Evolutionary conservation across 129 eudicot genomes (phyloP).

Genomic region (Saposhnikovia divaricata): DNA sequence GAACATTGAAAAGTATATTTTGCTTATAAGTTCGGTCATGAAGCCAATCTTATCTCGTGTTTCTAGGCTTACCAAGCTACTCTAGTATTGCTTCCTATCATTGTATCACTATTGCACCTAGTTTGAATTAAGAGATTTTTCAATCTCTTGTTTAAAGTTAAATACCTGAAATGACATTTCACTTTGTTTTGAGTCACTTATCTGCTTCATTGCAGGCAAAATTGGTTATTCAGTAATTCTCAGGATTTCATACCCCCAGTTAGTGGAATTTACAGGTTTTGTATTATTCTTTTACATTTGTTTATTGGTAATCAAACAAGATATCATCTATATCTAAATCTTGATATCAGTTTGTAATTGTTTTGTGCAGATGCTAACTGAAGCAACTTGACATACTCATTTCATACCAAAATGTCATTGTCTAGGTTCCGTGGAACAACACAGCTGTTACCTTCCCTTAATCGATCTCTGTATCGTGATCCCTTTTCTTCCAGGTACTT

Average conservation of each 20-base stretch:
- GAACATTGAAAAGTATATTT: no score
- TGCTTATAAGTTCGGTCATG: background rate
- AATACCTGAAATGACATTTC: background rate
- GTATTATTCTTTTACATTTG: background rate
- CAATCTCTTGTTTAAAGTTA: background rate
- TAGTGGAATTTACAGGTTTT: background rate
- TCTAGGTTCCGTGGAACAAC: constrained; percentile 40
- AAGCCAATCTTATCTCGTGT: background rate
- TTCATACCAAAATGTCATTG: constrained; percentile 33
- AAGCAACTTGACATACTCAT: constrained; percentile 1
- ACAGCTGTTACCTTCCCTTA: constrained; percentile 25
- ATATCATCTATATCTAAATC: background rate
- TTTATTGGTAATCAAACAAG: background rate
- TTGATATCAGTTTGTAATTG: background rate
- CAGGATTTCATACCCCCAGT: background rate
- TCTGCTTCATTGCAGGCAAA: background rate
- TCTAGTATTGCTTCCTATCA: no score
- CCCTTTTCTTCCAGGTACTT: constrained; percentile 32
- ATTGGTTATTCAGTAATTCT: background rate
- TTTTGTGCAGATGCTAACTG: constrained; percentile 13
- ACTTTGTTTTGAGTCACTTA: no score
- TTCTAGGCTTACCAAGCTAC: background rate
- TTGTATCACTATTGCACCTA: background rate
- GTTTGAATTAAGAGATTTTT: background rate
- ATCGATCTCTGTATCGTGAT: constrained; percentile 22